Evolutionary conservation across 1,139 yeast genomes (phyloP), one percentile per base, ranked within the genome.

Genomic region (Yamadazyma trypodendri): DNA sequence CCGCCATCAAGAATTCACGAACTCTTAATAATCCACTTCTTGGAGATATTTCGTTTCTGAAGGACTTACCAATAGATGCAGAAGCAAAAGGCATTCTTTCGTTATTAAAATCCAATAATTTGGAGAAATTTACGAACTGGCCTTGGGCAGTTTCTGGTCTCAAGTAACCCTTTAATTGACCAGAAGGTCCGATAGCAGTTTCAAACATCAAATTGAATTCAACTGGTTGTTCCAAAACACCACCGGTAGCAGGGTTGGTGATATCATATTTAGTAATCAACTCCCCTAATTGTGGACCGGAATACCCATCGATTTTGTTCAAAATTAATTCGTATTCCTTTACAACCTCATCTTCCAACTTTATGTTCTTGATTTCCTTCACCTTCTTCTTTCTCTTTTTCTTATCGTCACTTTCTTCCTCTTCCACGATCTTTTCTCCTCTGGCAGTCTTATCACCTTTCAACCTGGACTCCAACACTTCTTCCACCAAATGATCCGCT

Each of bases 71-170:
- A 58, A 94, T 88, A 30, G 97, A 86, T 33, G 98, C 98, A 44
- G 97, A 88, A 13, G 99, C 99, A 66, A 94, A 94, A 42, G 99
- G 99, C 92, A 94, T 90, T 65, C 84, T 86, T 61, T 85, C 82
- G 68, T 94, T 94, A 78, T 94, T 94, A 75, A 83, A 86, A 56
- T 94, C 98, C 56, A 89, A 79, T 57, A 94, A 77, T 70, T 92
- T 92, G 70, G 79, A 78, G 67, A 94, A 94, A 76, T 94, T 94
- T 59, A 94, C 76, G 66, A 94, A 94, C 69, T 94, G 98, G 56
- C 99, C 98, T 73, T 94, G 99, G 21, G 99, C 99, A 45, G 99
- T 94, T 72, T 94, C 99, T 42, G 99, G 99, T 68, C 99, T 83
- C 60, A 94, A 71, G 68, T 78, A 94, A 51, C 98, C 98, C 73